These are phyloP conservation scores for Paxillus involutus DNA, from an alignment of 768 basidiomycete species.

Conservation along the genomic window DNA sequence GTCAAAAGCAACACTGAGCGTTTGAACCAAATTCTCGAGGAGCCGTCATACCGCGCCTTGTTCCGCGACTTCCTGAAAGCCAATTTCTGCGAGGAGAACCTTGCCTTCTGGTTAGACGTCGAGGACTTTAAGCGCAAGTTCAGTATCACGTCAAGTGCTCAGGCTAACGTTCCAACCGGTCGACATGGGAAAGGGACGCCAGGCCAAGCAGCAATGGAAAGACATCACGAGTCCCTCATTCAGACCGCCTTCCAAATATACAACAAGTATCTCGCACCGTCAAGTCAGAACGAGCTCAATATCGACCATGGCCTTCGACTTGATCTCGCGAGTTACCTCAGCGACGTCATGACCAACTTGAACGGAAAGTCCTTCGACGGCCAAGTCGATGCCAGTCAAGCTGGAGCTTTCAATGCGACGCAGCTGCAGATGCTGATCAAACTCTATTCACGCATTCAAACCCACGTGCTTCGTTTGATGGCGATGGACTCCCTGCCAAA, in stretches of 20 bases:
- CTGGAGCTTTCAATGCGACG: conserved; percentile 86
- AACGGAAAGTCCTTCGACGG: conserved; percentile 79
- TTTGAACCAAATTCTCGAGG: conserved; percentile 88
- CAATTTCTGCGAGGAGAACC: conserved; percentile 98
- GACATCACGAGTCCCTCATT: conserved; percentile 93
- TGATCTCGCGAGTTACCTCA: conserved; percentile 90
- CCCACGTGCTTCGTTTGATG: conserved; percentile 95
- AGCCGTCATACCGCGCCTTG: conserved; percentile 80
- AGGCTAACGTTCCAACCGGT: conserved; percentile 48
- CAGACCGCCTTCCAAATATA: conserved; percentile 93
- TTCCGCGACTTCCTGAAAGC: conserved; percentile 93
- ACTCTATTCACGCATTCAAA: conserved; percentile 95
- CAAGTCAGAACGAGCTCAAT: conserved; percentile 94
- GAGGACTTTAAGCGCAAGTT: conserved; percentile 97
- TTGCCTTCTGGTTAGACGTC: conserved; percentile 97
- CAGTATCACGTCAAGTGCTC: conserved; percentile 90
- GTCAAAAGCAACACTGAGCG: conserved; percentile 94
- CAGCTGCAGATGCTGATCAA: conserved; percentile 92
- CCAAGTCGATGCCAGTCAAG: conserved; percentile 79
- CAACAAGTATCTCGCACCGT: conserved; percentile 93
- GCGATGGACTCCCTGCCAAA: conserved; percentile 99
- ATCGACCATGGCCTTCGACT: conserved; percentile 97
- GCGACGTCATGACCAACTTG: conserved; percentile 79
- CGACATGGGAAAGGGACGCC: conserved; percentile 54
- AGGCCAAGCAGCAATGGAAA: conserved; percentile 91